phyloP scores from a whole-genome alignment of 257 asterid species.

The Solanum virginianum region DNA sequence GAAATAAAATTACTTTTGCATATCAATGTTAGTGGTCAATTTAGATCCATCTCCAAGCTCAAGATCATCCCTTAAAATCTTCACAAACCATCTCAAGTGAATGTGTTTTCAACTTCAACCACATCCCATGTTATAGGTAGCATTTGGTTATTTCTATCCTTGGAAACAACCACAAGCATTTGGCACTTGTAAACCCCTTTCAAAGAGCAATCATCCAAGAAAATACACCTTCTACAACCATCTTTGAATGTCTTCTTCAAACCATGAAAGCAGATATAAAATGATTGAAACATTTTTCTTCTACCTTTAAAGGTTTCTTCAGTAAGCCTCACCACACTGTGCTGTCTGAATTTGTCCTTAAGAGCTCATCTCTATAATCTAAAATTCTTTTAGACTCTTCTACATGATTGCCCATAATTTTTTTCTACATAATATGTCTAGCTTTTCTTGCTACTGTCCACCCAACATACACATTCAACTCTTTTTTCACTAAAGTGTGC shows the following conservation, averaged over 20 bases:
- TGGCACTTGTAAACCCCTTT: not conserved
- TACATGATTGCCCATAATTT: not conserved
- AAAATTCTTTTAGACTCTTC: not conserved
- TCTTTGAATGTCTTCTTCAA: not conserved
- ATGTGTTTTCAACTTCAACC: not conserved
- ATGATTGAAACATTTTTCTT: not conserved
- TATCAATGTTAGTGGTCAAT: not conserved
- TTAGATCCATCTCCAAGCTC: not conserved
- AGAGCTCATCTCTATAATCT: not conserved
- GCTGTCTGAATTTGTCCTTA: not conserved
- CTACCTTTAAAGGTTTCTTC: not conserved
- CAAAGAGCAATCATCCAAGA: not conserved
- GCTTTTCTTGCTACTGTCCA: not conserved
- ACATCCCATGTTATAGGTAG: not conserved
- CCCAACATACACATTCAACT: not conserved
- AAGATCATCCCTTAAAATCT: not conserved
- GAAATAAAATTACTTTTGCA: not conserved
- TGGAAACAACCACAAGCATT: not conserved
- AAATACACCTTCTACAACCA: not conserved
- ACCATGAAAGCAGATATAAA: no score
- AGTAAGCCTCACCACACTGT: not conserved
- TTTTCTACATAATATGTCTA: not conserved
- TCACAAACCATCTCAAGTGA: not conserved
- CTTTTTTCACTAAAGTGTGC: not conserved
- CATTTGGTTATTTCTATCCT: not conserved